Conservation (phyloP, 73 alveolate genomes). For the Paramecium pentaurelia region DNA sequence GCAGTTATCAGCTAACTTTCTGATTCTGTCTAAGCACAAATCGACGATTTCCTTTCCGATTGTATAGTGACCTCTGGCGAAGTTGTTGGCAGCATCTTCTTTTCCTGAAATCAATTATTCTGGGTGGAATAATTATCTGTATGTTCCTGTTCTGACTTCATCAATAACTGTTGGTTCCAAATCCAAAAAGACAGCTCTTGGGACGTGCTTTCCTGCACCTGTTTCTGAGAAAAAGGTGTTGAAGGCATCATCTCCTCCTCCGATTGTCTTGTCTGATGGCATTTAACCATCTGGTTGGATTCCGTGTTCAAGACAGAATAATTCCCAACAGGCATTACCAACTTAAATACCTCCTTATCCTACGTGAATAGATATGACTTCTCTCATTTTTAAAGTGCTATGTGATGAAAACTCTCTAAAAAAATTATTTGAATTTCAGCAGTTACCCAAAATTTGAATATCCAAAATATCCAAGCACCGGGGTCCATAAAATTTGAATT, state of each 20-base stretch:
- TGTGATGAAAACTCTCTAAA: slow-evolving; percentile 21
- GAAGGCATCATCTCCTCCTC: slow-evolving; percentile 97
- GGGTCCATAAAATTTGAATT: neutral
- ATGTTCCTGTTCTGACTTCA: slow-evolving; percentile 91
- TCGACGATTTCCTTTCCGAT: slow-evolving; percentile 91
- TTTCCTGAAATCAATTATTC: slow-evolving; percentile 76
- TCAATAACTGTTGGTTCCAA: slow-evolving; percentile 93
- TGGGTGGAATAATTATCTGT: slow-evolving; percentile 82
- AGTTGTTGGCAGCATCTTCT: slow-evolving; percentile 91
- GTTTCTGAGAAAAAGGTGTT: slow-evolving; percentile 97
- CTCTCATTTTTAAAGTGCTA: slow-evolving; percentile 83
- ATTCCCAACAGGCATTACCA: slow-evolving; percentile 99
- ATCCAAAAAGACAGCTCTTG: slow-evolving; percentile 96
- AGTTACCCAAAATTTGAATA: neutral
- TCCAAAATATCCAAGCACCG: neutral
- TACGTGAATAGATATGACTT: slow-evolving; percentile 94
- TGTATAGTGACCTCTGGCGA: slow-evolving; percentile 94
- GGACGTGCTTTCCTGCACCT: slow-evolving; percentile 98
- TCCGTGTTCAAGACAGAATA: slow-evolving; percentile 98
- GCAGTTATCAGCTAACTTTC: slow-evolving; percentile 94
- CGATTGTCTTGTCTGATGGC: slow-evolving; percentile 95
- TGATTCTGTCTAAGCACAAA: slow-evolving; percentile 84
- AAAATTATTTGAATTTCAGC: neutral
- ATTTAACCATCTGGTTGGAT: slow-evolving; percentile 98
- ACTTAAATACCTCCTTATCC: slow-evolving; percentile 99